phyloP scores from a whole-genome alignment of 1,284 basidiomycete species.

The Schizophyllum commune region DNA sequence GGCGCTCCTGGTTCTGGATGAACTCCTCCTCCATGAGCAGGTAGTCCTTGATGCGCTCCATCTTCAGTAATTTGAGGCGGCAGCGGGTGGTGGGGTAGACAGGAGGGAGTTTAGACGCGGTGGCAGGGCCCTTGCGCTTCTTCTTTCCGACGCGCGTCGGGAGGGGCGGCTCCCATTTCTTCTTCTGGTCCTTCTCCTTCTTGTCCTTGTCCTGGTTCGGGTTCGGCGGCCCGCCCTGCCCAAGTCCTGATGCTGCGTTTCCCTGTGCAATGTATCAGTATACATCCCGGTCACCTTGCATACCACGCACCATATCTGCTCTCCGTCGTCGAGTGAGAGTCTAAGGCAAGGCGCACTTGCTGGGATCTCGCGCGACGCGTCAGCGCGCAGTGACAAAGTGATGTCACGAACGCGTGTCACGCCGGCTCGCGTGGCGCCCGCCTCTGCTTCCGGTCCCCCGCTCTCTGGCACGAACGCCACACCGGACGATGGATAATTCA shows the following conservation, averaged over 20 bases:
- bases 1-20: slow-evolving; percentile 89
- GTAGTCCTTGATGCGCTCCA: slow-evolving; percentile 98
- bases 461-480: neutral
- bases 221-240: slow-evolving; percentile 37
- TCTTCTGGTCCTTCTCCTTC: slow-evolving; percentile 72
- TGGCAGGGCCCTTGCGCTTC: slow-evolving; percentile 85
- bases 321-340: too few species aligned
- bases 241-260: slow-evolving; percentile 64
- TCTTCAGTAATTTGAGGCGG: slow-evolving; percentile 92
- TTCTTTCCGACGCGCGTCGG: slow-evolving; percentile 97
- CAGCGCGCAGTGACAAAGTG: slow-evolving; percentile 7
- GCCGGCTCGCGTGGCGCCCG: slow-evolving; percentile 7
- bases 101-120: slow-evolving; percentile 87
- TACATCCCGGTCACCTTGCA: neutral
- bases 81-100: slow-evolving; percentile 95
- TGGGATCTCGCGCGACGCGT: slow-evolving; percentile 11
- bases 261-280: slow-evolving; percentile 40
- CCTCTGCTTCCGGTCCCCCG: slow-evolving; percentile 8
- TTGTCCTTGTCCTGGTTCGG: slow-evolving; percentile 47
- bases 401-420: neutral
- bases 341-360: neutral
- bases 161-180: slow-evolving; percentile 99
- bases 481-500: too few species aligned
- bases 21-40: slow-evolving; percentile 97
- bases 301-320: slow-evolving; percentile 20